Base-by-base conservation (phyloP, 495 filamentous ascomycete species). In the Niebla homalea region DNA sequence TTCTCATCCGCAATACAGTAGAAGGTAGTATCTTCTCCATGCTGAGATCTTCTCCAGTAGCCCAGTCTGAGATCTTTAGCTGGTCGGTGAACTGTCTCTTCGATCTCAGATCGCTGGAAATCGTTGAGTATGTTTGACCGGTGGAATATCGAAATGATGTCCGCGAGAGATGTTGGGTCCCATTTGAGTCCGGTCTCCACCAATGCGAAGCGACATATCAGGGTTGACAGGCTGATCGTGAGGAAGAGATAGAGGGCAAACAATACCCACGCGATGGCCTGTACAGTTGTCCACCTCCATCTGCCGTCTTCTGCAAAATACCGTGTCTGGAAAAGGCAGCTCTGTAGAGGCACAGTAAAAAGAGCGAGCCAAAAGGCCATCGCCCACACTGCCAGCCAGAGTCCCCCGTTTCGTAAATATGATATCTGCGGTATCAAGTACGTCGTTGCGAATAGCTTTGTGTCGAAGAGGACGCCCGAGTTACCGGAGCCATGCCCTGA, bases 141-240 rank as follows among this genome's bases (percentile, higher is more conserved):
- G 35, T 87, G 82, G 15, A 93, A 73, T 10, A 94, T 66, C 4
- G 79, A 75, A 41, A 86, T 70, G 22, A 92, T 63, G 60, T 94
- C 89, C 10, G 84, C 88, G 20, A 94, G 64, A 14, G 80, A 87
- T n/a, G 78, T 66, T 2, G 85, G 77, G 62, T 89, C 87, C 89
- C 89, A 95, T 63, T 81, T 78, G 57, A 95, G 65, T 2, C 89
- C 89, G 0, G 87, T 86, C 56, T 64, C 71, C 29, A 67, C 68
- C 21, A 73, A 65, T 20, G 57, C 26, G 29, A 75, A 71, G n/a
- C 70, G 70, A 16, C 74, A 45, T 29, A 77, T 58, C 18, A 83
- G 60, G 6, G 85, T 52, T 16, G 71, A 55, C 3, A 81, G 62
- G 4, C 79, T 81, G 37, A 80, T 57, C 4, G 79, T 57, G 51